phyloP scores from a whole-genome alignment of 345 rosid genomes.

The Pistacia integerrima region DNA sequence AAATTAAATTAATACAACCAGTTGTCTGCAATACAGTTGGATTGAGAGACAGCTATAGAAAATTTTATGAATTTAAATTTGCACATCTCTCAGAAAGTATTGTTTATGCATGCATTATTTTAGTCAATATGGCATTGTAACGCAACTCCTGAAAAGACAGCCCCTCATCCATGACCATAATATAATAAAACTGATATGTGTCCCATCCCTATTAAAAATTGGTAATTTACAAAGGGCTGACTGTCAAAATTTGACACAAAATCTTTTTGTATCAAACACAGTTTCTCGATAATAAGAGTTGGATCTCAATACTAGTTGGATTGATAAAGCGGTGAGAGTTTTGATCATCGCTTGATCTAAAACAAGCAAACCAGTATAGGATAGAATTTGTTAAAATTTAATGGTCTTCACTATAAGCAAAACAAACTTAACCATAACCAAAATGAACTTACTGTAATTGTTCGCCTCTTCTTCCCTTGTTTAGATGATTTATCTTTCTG shows the following conservation, averaged over 20 bases:
- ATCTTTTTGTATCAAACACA: not conserved
- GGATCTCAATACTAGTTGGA: too few relatives aligned
- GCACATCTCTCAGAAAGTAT: not conserved
- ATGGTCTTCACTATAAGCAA: not conserved
- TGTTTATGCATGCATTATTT: not conserved
- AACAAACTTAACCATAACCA: slow-evolving; percentile 5
- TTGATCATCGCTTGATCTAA: not conserved
- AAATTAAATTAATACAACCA: not conserved
- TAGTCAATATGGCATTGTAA: not conserved
- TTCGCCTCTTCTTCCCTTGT: slow-evolving; percentile 81
- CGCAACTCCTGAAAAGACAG: not conserved
- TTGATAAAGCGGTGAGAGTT: not conserved
- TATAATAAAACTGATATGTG: not conserved
- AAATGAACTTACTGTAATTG: slow-evolving; percentile 68
- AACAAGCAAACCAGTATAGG: slow-evolving; percentile 1
- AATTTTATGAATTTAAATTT: too few relatives aligned
- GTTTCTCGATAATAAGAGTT: not conserved
- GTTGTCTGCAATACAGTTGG: not conserved
- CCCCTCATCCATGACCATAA: not conserved
- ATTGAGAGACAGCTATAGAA: too few relatives aligned
- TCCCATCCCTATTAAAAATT: not conserved
- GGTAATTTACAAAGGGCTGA: not conserved
- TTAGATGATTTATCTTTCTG: slow-evolving; percentile 52
- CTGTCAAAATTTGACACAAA: not conserved
- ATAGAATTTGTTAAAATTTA: not conserved